These are phyloP conservation scores for Trapa incisa DNA, from an alignment of 345 rosid genomes.

Conservation along the genomic window DNA sequence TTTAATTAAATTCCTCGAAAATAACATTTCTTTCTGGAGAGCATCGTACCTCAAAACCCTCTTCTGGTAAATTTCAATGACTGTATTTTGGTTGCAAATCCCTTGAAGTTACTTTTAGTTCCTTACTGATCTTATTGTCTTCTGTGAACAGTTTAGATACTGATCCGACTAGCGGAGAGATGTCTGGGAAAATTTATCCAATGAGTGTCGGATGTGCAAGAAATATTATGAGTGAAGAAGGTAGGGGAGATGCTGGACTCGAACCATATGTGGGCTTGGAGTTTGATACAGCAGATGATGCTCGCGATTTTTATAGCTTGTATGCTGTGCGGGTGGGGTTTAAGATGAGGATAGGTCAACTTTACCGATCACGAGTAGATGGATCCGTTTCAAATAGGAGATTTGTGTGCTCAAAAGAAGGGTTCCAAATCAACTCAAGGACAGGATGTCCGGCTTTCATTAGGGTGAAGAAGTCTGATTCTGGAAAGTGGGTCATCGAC, in stretches of 20 bases:
- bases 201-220: constrained; percentile 27
- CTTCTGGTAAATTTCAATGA: too few relatives aligned
- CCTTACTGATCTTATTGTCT: background rate
- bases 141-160: constrained; percentile 38
- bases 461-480: constrained; percentile 64
- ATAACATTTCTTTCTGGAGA: too few relatives aligned
- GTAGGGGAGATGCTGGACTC: constrained; percentile 27
- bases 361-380: constrained; percentile 76
- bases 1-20: too few relatives aligned
- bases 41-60: too few relatives aligned
- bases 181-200: constrained; percentile 46
- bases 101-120: background rate
- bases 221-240: constrained; percentile 19
- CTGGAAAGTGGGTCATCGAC: constrained; percentile 85
- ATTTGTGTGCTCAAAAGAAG: constrained; percentile 79
- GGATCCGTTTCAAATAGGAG: constrained; percentile 78
- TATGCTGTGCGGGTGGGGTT: constrained; percentile 59
- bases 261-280: constrained; percentile 66
- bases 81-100: background rate
- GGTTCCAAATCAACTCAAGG: constrained; percentile 77
- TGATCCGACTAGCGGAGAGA: constrained; percentile 22
- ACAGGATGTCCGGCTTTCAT: constrained; percentile 81
- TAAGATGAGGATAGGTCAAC: constrained; percentile 64
- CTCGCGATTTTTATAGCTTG: constrained; percentile 50
- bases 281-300: constrained; percentile 69